Evolutionary conservation across 768 basidiomycete genomes (phyloP).

Genomic region (Boletus bicolor): DNA sequence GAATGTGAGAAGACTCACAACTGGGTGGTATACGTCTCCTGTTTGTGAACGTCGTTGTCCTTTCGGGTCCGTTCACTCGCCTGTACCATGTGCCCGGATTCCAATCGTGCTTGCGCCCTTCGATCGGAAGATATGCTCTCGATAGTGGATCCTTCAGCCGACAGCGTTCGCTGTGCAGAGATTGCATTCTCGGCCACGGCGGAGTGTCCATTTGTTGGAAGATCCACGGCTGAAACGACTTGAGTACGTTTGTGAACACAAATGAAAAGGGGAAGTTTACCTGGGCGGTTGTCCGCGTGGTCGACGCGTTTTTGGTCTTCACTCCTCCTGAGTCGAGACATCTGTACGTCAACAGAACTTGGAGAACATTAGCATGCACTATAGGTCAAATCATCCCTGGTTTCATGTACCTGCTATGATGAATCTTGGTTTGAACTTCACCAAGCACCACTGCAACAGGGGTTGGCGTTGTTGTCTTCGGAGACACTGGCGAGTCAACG

Average conservation of each 20-base stretch:
- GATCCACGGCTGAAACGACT: neutral
- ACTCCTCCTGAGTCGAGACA: neutral
- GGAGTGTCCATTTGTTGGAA: neutral
- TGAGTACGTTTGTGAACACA: neutral
- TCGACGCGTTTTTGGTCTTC: neutral
- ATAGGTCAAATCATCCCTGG: neutral
- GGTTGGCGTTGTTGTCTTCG: too few relatives aligned
- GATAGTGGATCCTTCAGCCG: neutral
- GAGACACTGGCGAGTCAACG: too few relatives aligned
- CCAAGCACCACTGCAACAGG: neutral
- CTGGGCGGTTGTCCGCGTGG: neutral
- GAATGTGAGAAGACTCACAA: too few relatives aligned
- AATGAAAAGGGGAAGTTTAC: neutral
- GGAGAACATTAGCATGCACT: neutral
- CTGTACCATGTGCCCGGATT: neutral
- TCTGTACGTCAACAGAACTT: neutral
- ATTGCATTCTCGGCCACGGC: neutral
- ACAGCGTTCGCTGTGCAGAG: neutral
- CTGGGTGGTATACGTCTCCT: too few relatives aligned
- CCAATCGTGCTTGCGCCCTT: neutral
- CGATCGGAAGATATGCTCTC: neutral
- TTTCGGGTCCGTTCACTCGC: neutral
- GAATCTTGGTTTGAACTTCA: neutral
- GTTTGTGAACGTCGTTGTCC: neutral
- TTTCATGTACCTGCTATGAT: neutral